Conservation (phyloP, 192 early-diverging fungal species). For the Coemansia sp. region DNA sequence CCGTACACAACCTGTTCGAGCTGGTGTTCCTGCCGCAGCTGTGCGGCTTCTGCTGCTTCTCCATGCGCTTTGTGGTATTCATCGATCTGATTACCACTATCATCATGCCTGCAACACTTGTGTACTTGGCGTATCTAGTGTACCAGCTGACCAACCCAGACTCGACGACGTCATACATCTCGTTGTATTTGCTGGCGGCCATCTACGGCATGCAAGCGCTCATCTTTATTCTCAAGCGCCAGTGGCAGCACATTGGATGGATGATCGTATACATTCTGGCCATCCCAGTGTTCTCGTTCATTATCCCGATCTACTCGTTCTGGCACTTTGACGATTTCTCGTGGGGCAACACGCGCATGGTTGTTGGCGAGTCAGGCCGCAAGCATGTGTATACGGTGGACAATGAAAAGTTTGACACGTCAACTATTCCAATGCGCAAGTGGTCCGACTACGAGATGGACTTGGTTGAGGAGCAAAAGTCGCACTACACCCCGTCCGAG, state of each 20-base stretch:
- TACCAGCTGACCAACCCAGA: constrained; percentile 64
- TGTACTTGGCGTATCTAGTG: constrained; percentile 78
- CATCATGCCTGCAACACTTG: constrained; percentile 80
- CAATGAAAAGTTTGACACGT: constrained; percentile 76
- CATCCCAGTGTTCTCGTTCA: constrained; percentile 82
- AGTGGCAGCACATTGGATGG: constrained; percentile 93
- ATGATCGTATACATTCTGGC: constrained; percentile 95
- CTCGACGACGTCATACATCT: constrained; percentile 70
- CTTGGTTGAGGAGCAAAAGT: constrained; percentile 49
- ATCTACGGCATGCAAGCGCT: constrained; percentile 89
- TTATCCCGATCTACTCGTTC: constrained; percentile 89
- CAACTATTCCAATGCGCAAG: constrained; percentile 71
- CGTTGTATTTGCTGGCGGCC: constrained; percentile 79
- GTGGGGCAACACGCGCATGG: constrained; percentile 95
- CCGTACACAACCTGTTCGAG: constrained; percentile 97
- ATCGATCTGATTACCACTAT: constrained; percentile 86
- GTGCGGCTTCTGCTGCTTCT: constrained; percentile 97
- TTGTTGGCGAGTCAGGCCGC: constrained; percentile 82
- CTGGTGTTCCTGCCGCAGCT: constrained; percentile 78
- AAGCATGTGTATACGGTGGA: constrained; percentile 62
- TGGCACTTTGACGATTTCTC: constrained; percentile 99
- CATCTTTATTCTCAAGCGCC: constrained; percentile 83
- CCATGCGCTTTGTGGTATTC: constrained; percentile 96
- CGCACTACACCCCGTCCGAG: constrained; percentile 47
- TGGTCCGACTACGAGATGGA: constrained; percentile 83